Evolutionary conservation across 148 eudicot species (phyloP).

Genomic region (Rhododendron simsii): DNA sequence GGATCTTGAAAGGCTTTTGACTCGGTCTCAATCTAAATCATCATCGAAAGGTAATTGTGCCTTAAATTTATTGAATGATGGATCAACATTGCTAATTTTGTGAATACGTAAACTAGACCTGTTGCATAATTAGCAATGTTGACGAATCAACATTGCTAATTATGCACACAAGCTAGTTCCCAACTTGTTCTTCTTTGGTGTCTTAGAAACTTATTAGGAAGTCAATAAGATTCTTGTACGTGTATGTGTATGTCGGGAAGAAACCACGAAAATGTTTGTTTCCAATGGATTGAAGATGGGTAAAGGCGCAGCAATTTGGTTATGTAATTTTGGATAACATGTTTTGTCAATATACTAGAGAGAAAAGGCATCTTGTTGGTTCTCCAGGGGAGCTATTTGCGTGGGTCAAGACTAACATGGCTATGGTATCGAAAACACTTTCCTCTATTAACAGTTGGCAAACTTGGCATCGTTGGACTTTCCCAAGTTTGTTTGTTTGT

Average conservation of each 20-base stretch:
- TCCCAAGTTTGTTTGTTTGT: background rate
- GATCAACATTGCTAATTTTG: background rate
- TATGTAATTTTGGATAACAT: background rate
- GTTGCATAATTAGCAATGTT: no score
- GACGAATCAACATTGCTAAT: no score
- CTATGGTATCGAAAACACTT: background rate
- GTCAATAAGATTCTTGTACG: background rate
- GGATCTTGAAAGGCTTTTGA: constrained; percentile 25
- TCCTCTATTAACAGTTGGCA: background rate
- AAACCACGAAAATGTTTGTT: background rate
- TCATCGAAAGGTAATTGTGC: constrained; percentile 45
- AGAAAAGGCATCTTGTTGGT: background rate
- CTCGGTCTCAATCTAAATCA: constrained; percentile 34
- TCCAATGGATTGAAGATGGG: constrained; percentile 3
- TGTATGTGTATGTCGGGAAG: background rate
- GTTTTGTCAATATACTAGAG: background rate
- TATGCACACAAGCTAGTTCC: background rate
- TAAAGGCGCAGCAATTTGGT: background rate
- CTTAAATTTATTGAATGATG: background rate
- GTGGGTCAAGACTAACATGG: background rate
- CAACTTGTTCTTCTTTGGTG: background rate
- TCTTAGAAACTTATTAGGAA: background rate
- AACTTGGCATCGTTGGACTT: background rate
- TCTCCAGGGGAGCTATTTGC: background rate
- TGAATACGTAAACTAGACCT: background rate